Evolutionary conservation across 176 grass and related monocot species (phyloP), one percentile per base, ranked within the genome.

Genomic region (Leersia perrieri): DNA sequence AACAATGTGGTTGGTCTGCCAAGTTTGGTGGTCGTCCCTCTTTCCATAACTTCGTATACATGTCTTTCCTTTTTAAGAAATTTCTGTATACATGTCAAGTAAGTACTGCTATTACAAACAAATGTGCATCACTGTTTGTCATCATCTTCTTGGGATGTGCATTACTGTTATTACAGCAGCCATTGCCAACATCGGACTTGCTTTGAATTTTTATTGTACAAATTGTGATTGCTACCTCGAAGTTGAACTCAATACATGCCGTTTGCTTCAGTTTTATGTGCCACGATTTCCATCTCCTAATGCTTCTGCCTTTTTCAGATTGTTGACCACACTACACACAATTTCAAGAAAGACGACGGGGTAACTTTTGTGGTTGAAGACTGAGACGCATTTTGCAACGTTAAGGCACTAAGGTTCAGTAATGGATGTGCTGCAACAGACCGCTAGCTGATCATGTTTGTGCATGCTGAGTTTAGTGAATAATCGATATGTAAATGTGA

Each of bases 261-360:
- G 49, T 61, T 82, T 82, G 36, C 31, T 49, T 74, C 67, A 30
- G 22, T 6, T 63, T 34, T 20, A 41, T 60, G 26, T 40, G 3
- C 47, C 40, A 32, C 28, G 10, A 31, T 75, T n/a, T n/a, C 7
- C 40, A 12, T 64, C 41, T 74, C 5, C 34, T 29, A 2, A 42
- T 66, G 25, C 18, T 73, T 72, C 32, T 74, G 15, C 9, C 22
- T 64, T 57, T 23, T 34, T 18, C 89, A 99, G 97, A 87, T 88
- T 51, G 93, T 96, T 8, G 93, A 99, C 85, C 93, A 93, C 80
- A 99, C 90, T 5, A 87, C 85, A 20, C 89, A 95, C 76, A 7
- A 82, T 62, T 99, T 99, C 76, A 30, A 34, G 29, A 70, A 84
- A 72, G 64, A 87, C 1, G 87, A 99, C 33, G 82, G 91, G 3